phyloP scores from a whole-genome alignment of 495 filamentous ascomycete genomes.

The Trichoderma parareesei region DNA sequence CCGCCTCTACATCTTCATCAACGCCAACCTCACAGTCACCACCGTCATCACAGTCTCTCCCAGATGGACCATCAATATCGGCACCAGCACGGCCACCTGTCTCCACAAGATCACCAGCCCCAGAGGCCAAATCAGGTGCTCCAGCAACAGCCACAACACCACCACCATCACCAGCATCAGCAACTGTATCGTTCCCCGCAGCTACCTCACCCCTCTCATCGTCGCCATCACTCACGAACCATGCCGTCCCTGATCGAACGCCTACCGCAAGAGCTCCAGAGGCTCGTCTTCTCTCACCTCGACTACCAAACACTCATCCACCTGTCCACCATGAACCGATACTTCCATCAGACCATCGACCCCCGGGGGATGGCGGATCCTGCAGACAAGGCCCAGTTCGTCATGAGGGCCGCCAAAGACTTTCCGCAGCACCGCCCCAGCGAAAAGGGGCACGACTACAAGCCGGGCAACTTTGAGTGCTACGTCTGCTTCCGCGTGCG shows the following conservation, averaged over 20 bases:
- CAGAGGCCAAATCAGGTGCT: neutral
- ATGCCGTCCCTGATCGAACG: slow-evolving; percentile 10
- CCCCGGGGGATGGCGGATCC: slow-evolving; percentile 12
- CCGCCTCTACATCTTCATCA: neutral
- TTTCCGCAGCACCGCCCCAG: slow-evolving; percentile 18
- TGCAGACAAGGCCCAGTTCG: slow-evolving; percentile 12
- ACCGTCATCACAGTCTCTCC: neutral
- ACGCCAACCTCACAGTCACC: neutral
- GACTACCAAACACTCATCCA: slow-evolving; percentile 13
- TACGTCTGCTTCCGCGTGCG: slow-evolving; percentile 20
- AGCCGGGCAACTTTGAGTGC: slow-evolving; percentile 18
- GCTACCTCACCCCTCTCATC: neutral
- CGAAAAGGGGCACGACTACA: slow-evolving; percentile 6
- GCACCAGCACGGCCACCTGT: neutral
- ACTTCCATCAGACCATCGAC: slow-evolving; percentile 3
- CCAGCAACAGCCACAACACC: neutral
- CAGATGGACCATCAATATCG: neutral
- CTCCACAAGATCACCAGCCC: neutral
- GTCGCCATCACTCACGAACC: neutral
- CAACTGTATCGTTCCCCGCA: slow-evolving; percentile 1
- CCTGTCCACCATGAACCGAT: slow-evolving; percentile 12
- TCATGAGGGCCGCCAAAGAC: slow-evolving; percentile 21
- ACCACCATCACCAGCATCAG: neutral
- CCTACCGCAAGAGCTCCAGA: slow-evolving; percentile 7
- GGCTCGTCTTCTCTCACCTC: slow-evolving; percentile 1